Evolutionary conservation across 495 filamentous ascomycete genomes (phyloP), one percentile per base, ranked within the genome.

Genomic region (Penicillium steckii): DNA sequence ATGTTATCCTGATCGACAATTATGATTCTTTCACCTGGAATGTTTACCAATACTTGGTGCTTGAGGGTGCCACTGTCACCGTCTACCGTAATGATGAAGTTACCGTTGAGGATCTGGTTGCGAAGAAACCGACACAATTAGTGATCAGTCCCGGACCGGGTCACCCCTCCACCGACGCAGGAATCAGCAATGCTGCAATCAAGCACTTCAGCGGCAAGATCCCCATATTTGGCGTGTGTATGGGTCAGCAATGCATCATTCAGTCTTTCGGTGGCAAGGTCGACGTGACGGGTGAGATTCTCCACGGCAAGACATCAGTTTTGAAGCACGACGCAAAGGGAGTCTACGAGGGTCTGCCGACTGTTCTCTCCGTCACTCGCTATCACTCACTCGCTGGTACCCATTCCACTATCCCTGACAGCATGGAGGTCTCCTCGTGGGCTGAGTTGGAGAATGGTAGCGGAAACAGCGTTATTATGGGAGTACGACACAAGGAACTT

Each of bases 11-110:
- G 50, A 95, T 99, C 60, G 94, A 97, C 74, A 99, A 99, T 74
- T 99, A 97, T 69, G 94, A 99, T 72, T 97, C 93, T 0, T 99
- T 97, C 62, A 96, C 93, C 53, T 97, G 90, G 89, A 98, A 97
- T 65, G 90, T 99, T 52, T 97, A 96, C 69, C 95, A 99, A 67
- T 99, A 97, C 60, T 80, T 99, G 3, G 88, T 92, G 0, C 84
- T 97, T 6, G 94, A 97, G 71, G 94, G 94, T 32, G 94, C 94
- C 22, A 86, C 72, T 0, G 92, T 97, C 33, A 88, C 84, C 9
- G 94, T 97, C 22, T 86, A 83, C 74, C 83, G 94, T 50, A 99
- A 99, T 64, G 92, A 97, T 73, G 83, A 95, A 67, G 84, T 97
- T 66, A 84, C 85, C 3, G 69, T 99, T 8, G 82, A 93, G 21